Conservation (phyloP, 257 asterid genomes). For the Rehmannia glutinosa region DNA sequence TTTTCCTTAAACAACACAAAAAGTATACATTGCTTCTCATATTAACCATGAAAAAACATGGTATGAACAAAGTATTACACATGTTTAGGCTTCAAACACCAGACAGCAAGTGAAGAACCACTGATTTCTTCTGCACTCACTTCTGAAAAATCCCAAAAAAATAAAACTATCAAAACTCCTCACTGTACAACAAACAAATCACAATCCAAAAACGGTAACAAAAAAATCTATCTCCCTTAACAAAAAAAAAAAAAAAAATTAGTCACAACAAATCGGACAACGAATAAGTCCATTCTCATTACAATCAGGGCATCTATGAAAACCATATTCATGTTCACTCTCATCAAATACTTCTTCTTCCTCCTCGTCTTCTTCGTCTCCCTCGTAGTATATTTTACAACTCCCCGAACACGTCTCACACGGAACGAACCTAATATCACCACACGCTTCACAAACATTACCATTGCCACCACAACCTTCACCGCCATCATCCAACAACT, state of each 20-base stretch:
- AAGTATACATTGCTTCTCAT: no score
- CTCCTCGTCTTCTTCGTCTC: conserved; percentile 37
- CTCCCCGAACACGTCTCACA: conserved; percentile 94
- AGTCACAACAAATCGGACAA: conserved; percentile 75
- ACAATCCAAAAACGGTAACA: not conserved
- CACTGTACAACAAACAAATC: conserved; percentile 41
- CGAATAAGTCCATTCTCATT: conserved; percentile 79
- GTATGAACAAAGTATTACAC: not conserved
- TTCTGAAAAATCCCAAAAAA: not conserved
- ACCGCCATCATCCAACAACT: conserved; percentile 32
- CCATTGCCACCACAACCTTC: conserved; percentile 28
- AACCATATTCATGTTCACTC: conserved; percentile 48
- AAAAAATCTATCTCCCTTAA: not conserved
- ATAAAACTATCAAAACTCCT: conserved; percentile 26
- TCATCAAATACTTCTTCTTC: conserved; percentile 22
- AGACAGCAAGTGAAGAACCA: conserved; percentile 2
- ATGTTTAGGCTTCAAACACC: conserved; percentile 2
- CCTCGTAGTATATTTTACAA: conserved; percentile 67
- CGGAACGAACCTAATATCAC: conserved; percentile 79
- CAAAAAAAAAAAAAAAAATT: not conserved
- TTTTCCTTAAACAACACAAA: no score
- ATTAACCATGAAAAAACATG: not conserved
- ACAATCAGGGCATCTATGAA: conserved; percentile 80
- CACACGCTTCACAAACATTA: conserved; percentile 71
- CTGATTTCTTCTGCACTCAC: not conserved